Evolutionary conservation across 2,329 filamentous ascomycete genomes (phyloP), one percentile per base, ranked within the genome.

Genomic region (Colletotrichum sp.): DNA sequence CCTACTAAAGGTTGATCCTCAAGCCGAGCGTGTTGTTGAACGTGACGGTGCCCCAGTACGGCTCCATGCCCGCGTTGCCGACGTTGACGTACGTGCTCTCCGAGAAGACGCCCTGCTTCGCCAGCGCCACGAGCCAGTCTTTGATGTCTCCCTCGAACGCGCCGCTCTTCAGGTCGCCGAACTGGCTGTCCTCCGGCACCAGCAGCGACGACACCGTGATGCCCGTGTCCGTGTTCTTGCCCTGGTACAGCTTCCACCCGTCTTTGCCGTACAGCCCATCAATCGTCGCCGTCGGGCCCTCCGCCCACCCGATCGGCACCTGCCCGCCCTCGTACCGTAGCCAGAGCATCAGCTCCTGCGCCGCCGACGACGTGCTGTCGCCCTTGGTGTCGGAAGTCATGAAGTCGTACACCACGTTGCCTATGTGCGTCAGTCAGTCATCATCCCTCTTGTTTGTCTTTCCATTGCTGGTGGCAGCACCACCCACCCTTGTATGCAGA

Each of bases 281-380:
- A 55, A 85, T 81, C 1, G 84, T 86, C 5, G 83, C 81, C 24
- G 83, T 80, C 38, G 81, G 75, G 2, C 82, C 81, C 56, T 80
- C 78, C 8, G 79, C 76, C 81, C 83, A 87, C 59, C 86, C 85
- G 71, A 87, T 87, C 16, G 85, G 85, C 6, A 87, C 79, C 74
- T 87, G 85, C 3, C 84, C 85, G 21, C 85, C 85, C n/a, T 85
- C 84, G 69, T 84, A 87, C 30, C 84, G 82, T 4, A 87, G 81
- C 86, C 86, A 87, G 16, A 87, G 84, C 85, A 87, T 87, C 28
- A 86, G 80, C 74, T 87, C 85, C 71, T 86, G 85, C 0, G 84
- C 83, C 7, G 77, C 73, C 36, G 78, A 79, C 21, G 83, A 85
- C 5, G 85, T 87, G 2, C 82, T 85, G 79, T 87, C 86, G 58